Base-by-base conservation (phyloP, 2,329 filamentous ascomycete genomes). In the Berkeleyomyces rouxiae region DNA sequence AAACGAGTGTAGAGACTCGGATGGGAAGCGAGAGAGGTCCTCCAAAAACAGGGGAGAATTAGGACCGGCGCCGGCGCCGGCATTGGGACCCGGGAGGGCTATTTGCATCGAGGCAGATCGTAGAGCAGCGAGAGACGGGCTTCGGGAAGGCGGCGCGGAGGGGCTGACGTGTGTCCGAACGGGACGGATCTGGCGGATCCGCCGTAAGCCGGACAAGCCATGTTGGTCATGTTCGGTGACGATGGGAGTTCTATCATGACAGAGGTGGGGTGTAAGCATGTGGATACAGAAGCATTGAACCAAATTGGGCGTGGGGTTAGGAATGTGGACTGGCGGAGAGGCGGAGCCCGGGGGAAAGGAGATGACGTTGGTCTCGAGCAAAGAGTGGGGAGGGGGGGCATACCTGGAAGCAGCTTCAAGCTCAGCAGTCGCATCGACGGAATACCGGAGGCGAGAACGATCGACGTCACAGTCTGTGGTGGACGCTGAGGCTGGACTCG, bases 1-100 rank as follows among this genome's bases (percentile, higher is more conserved):
- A 75, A 99, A 99, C 1, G 93, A 99, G 74, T 99, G 93, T 57
- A 99, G 77, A 4, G 93, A 99, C 72, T 99, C 93, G 68, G 89
- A 90, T 1, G 93, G 92, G 71, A 99, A 99, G 59, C 91, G 86
- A 55, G 85, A 86, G 55, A 99, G 81, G 71, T 99, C 93, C 76
- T 97, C 93, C 69, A 84, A 82, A 70, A 90, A 90, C 66, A 82
- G 82, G 33, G 90, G 89, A 31, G 90, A 90, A 23, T 79, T 77
- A 33, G 86, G 84, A 13, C 49, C 49, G 31, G 49, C 23, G 23
- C 49, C 49, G 36, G 49, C 23, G 7, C 23, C 49, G 49, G 10
- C 36, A 31, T 10, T n/a, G 31, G 31, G 31, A 4, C 80, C 78
- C 42, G 82, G 81, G 42, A 84, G 75, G 66, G 85, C 82, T 64